Conservation (phyloP, 129 eudicot species). For the Oenanthe sinensis region DNA sequence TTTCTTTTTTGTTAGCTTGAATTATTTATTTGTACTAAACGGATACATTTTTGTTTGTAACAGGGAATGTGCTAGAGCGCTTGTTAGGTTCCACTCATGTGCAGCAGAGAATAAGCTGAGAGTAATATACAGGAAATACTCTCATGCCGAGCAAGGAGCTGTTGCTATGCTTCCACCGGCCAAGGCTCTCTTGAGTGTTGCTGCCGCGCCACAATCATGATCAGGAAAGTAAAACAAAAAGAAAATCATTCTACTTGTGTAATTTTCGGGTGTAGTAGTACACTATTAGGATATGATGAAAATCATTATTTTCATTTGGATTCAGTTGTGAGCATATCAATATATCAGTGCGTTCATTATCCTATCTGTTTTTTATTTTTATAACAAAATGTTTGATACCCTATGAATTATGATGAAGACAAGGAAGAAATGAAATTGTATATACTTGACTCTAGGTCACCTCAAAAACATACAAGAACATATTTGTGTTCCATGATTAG, state of each 20-base stretch:
- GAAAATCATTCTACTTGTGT: not conserved
- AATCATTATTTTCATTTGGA: not conserved
- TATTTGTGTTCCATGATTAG: not conserved
- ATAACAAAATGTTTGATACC: not conserved
- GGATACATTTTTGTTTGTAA: not conserved
- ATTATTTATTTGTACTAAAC: not conserved
- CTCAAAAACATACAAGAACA: not conserved
- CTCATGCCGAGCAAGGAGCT: constrained; percentile 25
- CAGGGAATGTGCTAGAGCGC: constrained; percentile 42
- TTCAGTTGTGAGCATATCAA: not conserved
- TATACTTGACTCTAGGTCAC: not conserved
- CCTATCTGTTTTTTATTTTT: not conserved
- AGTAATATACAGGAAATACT: constrained; percentile 34
- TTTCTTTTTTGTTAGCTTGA: not conserved
- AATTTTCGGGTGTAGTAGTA: not conserved
- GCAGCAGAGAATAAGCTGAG: constrained; percentile 37
- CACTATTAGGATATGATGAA: not conserved
- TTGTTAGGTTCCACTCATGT: constrained; percentile 29
- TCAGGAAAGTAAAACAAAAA: not conserved
- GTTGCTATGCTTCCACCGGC: constrained; percentile 45
- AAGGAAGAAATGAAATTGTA: not conserved
- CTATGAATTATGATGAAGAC: not conserved
- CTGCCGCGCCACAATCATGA: not conserved
- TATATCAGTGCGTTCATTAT: not conserved
- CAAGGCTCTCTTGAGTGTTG: constrained; percentile 16